phyloP scores from a whole-genome alignment of 371 early-diverging fungal species.

The Mucor indicus region DNA sequence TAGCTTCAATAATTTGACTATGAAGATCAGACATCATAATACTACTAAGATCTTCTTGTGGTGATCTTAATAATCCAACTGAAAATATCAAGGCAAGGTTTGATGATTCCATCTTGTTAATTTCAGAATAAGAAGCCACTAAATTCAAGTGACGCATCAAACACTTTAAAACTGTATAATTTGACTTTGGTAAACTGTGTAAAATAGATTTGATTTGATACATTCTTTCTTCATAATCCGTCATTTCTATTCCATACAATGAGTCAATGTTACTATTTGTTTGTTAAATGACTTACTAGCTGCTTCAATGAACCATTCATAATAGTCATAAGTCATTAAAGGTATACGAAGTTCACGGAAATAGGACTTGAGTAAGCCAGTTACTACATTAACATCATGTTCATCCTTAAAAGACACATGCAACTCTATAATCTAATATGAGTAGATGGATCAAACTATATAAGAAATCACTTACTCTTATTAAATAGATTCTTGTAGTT shows the following conservation, averaged over 20 bases:
- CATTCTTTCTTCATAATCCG: slow-evolving; percentile 74
- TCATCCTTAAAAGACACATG: slow-evolving; percentile 47
- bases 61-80: slow-evolving; percentile 51
- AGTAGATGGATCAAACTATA: background rate
- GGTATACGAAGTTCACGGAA: slow-evolving; percentile 81
- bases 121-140: slow-evolving; percentile 59
- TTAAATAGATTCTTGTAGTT: slow-evolving; percentile 63
- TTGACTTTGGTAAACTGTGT: slow-evolving; percentile 65
- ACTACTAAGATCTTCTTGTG: slow-evolving; percentile 48
- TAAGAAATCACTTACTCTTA: slow-evolving; percentile 30
- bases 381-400: slow-evolving; percentile 74
- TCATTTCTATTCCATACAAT: slow-evolving; percentile 59
- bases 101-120: slow-evolving; percentile 86
- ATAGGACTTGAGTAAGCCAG: slow-evolving; percentile 77
- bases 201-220: slow-evolving; percentile 66
- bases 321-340: slow-evolving; percentile 73
- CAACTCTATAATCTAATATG: slow-evolving; percentile 16
- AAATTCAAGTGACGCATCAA: slow-evolving; percentile 68
- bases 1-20: slow-evolving; percentile 53
- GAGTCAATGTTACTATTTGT: background rate
- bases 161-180: slow-evolving; percentile 69
- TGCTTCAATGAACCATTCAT: slow-evolving; percentile 74
- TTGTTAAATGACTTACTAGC: slow-evolving; percentile 51
- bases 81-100: slow-evolving; percentile 87
- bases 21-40: slow-evolving; percentile 53